Evolutionary conservation across 768 basidiomycete species (phyloP).

Genomic region (Mycena crocata): DNA sequence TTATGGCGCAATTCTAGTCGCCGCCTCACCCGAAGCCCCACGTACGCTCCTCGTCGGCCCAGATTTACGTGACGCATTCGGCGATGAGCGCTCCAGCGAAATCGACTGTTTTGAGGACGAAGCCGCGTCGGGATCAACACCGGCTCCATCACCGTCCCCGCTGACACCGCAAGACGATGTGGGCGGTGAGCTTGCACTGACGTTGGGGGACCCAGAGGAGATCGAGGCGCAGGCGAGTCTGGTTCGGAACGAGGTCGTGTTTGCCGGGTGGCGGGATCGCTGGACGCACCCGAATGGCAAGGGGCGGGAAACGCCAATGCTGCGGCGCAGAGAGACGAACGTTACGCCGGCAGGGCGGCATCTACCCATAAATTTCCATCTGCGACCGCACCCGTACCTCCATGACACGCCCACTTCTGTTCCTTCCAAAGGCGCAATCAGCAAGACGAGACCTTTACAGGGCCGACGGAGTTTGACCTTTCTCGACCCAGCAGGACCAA

Average conservation of each 20-base stretch:
- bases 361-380: slow-evolving; percentile 33
- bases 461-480: slow-evolving; percentile 40
- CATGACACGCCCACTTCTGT: slow-evolving; percentile 29
- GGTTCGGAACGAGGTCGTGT: slow-evolving; percentile 55
- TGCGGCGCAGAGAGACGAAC: slow-evolving; percentile 58
- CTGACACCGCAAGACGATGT: slow-evolving; percentile 39
- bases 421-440: slow-evolving; percentile 7
- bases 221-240: slow-evolving; percentile 37
- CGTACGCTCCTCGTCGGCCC: slow-evolving; percentile 43
- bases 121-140: slow-evolving; percentile 38
- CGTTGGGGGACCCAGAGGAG: slow-evolving; percentile 45
- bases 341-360: slow-evolving; percentile 57
- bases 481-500: slow-evolving; percentile 29
- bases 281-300: slow-evolving; percentile 59
- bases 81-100: slow-evolving; percentile 57
- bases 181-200: slow-evolving; percentile 37
- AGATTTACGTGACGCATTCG: slow-evolving; percentile 59
- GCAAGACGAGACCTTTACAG: slow-evolving; percentile 32
- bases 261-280: slow-evolving; percentile 65
- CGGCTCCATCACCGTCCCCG: slow-evolving; percentile 40
- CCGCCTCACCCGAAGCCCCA: slow-evolving; percentile 22
- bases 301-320: slow-evolving; percentile 44
- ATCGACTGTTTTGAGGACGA: slow-evolving; percentile 54
- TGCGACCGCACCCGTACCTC: slow-evolving; percentile 36
- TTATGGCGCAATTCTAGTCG: slow-evolving; percentile 13